Evolutionary conservation across 1,139 yeast genomes (phyloP).

Genomic region (Protomyces lactucae-debilis): DNA sequence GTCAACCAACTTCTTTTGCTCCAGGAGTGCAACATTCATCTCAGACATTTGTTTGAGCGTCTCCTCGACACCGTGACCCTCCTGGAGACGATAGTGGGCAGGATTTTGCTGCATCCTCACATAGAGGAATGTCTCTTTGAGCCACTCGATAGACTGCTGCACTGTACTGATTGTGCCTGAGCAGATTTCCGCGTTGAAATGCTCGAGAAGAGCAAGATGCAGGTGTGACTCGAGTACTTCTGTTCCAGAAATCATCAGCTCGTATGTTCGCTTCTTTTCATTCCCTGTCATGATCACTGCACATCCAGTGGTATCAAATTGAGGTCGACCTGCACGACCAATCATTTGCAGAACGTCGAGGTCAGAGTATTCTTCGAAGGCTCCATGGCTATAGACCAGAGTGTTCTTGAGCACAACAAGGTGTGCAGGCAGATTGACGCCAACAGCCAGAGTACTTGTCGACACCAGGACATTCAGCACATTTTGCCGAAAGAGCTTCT

Average conservation of each 20-base stretch:
- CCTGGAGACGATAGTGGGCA: conserved; percentile 26
- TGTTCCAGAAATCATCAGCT: conserved; percentile 45
- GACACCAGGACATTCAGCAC: conserved; percentile 48
- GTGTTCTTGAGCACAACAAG: conserved; percentile 58
- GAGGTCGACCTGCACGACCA: conserved; percentile 43
- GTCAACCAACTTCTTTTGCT: conserved; percentile 38
- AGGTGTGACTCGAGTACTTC: conserved; percentile 51
- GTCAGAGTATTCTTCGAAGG: conserved; percentile 52
- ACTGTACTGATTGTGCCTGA: conserved; percentile 44
- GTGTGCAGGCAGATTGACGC: conserved; percentile 56
- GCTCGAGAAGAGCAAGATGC: conserved; percentile 46
- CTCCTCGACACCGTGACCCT: conserved; percentile 19
- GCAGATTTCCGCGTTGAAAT: conserved; percentile 48
- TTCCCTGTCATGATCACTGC: conserved; percentile 51
- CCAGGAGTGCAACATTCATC: conserved; percentile 25
- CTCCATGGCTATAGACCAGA: conserved; percentile 47
- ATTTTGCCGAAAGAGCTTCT: conserved; percentile 46
- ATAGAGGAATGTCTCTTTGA: conserved; percentile 51
- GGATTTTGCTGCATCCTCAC: conserved; percentile 46
- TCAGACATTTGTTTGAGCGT: conserved; percentile 27
- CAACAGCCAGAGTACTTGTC: conserved; percentile 59
- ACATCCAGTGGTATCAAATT: conserved; percentile 49
- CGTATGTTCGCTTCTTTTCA: conserved; percentile 42
- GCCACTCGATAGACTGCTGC: conserved; percentile 48
- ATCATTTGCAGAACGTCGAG: conserved; percentile 56